Conservation (phyloP, 1,139 yeast genomes). For the Suhomyces chickasaworum region DNA sequence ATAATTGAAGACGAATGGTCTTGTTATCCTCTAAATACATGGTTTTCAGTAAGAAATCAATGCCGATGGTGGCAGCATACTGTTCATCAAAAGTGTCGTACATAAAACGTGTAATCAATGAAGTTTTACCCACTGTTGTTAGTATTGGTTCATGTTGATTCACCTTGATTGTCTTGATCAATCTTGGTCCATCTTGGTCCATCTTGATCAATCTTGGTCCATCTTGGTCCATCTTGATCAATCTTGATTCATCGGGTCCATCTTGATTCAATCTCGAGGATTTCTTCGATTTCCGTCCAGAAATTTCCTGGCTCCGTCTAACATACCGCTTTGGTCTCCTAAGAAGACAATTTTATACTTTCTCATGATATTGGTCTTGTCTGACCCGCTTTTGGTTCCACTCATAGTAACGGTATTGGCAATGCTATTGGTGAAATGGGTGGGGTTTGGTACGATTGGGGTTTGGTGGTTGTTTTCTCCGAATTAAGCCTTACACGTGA, state of each 20-base stretch:
- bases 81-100: constrained; percentile 98
- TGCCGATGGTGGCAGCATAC: constrained; percentile 94
- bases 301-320: background rate
- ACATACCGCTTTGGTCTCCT: constrained; percentile 90
- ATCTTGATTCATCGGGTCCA: too few relatives aligned
- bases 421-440: background rate
- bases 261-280: too few relatives aligned
- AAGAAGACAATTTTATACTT: constrained; percentile 89
- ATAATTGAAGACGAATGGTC: constrained; percentile 52
- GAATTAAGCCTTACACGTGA: background rate
- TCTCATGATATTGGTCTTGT: constrained; percentile 41
- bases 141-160: too few relatives aligned
- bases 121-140: constrained; percentile 84
- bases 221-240: too few relatives aligned
- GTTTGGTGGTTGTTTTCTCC: background rate
- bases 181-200: too few relatives aligned
- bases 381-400: constrained; percentile 9
- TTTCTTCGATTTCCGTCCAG: background rate
- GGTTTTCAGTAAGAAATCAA: constrained; percentile 85
- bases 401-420: constrained; percentile 5
- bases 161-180: too few relatives aligned
- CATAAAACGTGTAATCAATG: constrained; percentile 93
- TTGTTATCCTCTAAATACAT: constrained; percentile 61
- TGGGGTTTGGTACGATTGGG: background rate
- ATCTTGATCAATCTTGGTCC: too few relatives aligned